These are phyloP conservation scores for Oxyria digyna DNA, from an alignment of 148 eudicot species.

Conservation along the genomic window DNA sequence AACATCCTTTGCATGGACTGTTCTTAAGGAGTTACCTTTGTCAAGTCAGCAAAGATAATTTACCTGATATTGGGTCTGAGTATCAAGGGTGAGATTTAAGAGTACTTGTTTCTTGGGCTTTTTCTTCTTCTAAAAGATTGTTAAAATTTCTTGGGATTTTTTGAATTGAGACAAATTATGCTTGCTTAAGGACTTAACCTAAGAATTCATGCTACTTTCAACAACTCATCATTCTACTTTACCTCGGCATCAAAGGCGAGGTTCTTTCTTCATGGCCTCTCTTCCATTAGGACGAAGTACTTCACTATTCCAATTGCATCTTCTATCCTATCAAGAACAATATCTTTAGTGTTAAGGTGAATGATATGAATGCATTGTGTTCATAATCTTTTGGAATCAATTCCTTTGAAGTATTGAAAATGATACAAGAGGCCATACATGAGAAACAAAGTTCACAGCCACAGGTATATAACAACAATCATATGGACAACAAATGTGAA, in stretches of 20 bases:
- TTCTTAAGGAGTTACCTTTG: constrained; percentile 93
- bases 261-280: neutral
- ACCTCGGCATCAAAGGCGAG: neutral
- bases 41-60: constrained; percentile 88
- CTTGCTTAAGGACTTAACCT: neutral
- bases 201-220: neutral
- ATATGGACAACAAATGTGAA: too few relatives aligned
- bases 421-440: neutral
- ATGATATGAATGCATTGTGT: neutral
- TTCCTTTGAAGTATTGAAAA: neutral
- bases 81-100: constrained; percentile 77
- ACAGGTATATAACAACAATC: too few relatives aligned
- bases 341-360: neutral
- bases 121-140: too few relatives aligned
- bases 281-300: neutral
- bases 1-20: constrained; percentile 94
- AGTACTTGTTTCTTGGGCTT: too few relatives aligned
- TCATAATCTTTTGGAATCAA: neutral
- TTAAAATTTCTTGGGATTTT: neutral
- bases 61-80: constrained; percentile 97
- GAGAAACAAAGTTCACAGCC: too few relatives aligned
- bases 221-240: neutral
- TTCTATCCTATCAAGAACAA: constrained; percentile 7
- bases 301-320: neutral
- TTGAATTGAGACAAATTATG: neutral